Conservation (phyloP, 139 green algal genomes). For the Astrephomene gubernaculifera region DNA sequence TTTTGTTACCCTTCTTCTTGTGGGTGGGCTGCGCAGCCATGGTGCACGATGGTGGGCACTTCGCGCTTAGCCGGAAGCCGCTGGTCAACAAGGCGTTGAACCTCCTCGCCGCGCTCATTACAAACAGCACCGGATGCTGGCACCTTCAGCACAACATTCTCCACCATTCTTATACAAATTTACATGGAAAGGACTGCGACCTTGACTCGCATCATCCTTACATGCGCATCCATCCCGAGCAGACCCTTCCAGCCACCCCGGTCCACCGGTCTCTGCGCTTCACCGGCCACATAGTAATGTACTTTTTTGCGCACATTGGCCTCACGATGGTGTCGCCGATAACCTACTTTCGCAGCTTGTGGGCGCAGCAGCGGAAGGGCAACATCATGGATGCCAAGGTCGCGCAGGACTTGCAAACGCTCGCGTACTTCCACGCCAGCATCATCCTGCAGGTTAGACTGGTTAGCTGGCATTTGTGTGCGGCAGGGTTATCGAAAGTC, state of each 20-base stretch:
- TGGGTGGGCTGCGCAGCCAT: slow-evolving; percentile 26
- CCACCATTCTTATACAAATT: slow-evolving; percentile 40
- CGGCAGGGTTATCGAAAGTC: too few species aligned
- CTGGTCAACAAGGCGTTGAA: slow-evolving; percentile 21
- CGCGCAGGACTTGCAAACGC: slow-evolving; percentile 9
- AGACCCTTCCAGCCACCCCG: background rate
- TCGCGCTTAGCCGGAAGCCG: background rate
- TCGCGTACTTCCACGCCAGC: slow-evolving; percentile 2
- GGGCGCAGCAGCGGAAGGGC: slow-evolving; percentile 11
- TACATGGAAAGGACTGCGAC: slow-evolving; percentile 28
- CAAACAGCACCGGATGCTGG: slow-evolving; percentile 35
- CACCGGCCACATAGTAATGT: background rate
- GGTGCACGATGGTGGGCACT: slow-evolving; percentile 35
- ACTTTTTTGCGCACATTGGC: slow-evolving; percentile 29
- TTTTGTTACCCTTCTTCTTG: slow-evolving; percentile 12
- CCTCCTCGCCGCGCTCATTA: slow-evolving; percentile 1
- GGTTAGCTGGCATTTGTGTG: background rate
- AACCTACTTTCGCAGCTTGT: slow-evolving; percentile 14
- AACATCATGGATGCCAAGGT: background rate
- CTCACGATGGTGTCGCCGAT: slow-evolving; percentile 15
- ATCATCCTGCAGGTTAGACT: slow-evolving; percentile 19
- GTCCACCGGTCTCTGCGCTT: slow-evolving; percentile 13
- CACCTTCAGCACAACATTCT: slow-evolving; percentile 44
- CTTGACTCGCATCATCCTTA: slow-evolving; percentile 34
- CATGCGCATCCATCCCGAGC: slow-evolving; percentile 41